These are phyloP conservation scores for Ustilago xerochloae DNA, from an alignment of 1,284 basidiomycete species.

Conservation along the genomic window DNA sequence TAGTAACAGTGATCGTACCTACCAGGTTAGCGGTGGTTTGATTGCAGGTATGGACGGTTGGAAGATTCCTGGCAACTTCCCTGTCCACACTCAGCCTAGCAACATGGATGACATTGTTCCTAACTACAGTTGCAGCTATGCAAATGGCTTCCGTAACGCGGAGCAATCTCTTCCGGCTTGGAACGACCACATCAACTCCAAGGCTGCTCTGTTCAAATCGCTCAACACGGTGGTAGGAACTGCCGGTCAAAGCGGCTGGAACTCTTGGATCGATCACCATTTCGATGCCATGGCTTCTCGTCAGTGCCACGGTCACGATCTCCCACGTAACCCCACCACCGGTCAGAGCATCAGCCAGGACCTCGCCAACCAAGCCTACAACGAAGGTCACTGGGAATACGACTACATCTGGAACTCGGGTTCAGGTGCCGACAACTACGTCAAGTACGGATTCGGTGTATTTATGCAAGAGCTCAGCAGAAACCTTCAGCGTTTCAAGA, in stretches of 20 bases:
- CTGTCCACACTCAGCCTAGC: conserved; percentile 63
- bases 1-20: conserved; percentile 72
- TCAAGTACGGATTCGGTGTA: conserved; percentile 49
- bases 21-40: conserved; percentile 72
- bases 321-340: conserved; percentile 36
- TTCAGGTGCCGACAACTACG: conserved; percentile 48
- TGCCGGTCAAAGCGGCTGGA: conserved; percentile 71
- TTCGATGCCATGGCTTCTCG: conserved; percentile 52
- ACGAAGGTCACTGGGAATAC: conserved; percentile 57
- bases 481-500: conserved; percentile 18
- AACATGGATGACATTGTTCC: conserved; percentile 72
- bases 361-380: conserved; percentile 47
- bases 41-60: conserved; percentile 72
- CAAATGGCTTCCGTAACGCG: conserved; percentile 70
- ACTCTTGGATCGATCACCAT: conserved; percentile 71
- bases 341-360: conserved; percentile 29
- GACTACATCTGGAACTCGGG: conserved; percentile 59
- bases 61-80: conserved; percentile 20
- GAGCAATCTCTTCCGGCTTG: conserved; percentile 66
- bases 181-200: conserved; percentile 72
- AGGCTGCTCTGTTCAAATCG: conserved; percentile 70
- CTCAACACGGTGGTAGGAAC: conserved; percentile 72
- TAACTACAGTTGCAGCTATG: conserved; percentile 72
- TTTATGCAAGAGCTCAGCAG: conserved; percentile 44
- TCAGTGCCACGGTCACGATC: conserved; percentile 49